A percentile compares a stretch with the other conserved stretches of the same genome.
Conservation (phyloP, 2,329 filamentous ascomycete genomes). For the Cladosporium phlei region DNA sequence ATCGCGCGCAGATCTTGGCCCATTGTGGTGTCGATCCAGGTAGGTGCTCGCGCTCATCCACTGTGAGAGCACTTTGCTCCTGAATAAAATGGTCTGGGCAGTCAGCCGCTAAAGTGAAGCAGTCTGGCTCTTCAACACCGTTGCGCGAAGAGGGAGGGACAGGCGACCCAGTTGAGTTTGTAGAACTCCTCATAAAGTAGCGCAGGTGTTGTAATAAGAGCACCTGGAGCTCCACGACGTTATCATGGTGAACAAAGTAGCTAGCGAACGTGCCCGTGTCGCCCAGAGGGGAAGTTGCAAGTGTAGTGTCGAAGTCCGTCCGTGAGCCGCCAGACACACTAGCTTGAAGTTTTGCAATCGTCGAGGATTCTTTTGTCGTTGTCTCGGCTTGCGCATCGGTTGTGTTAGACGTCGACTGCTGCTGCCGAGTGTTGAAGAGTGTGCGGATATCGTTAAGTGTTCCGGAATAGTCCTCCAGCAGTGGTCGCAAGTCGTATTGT, state of each 20-base stretch:
- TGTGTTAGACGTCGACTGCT: slow-evolving; percentile 17
- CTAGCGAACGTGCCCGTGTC: slow-evolving; percentile 42
- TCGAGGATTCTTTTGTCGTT: slow-evolving; percentile 16
- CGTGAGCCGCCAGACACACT: slow-evolving; percentile 37
- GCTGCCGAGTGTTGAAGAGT: slow-evolving; percentile 37
- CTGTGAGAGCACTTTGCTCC: slow-evolving; percentile 42
- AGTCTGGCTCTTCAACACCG: slow-evolving; percentile 33
- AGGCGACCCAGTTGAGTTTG: slow-evolving; percentile 22
- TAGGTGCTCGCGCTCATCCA: slow-evolving; percentile 35
- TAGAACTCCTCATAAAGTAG: slow-evolving; percentile 29
- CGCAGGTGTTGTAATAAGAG: slow-evolving; percentile 47
- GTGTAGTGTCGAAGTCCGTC: slow-evolving; percentile 47
- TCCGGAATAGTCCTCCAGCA: slow-evolving; percentile 46
- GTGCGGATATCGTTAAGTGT: slow-evolving; percentile 42
- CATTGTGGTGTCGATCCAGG: slow-evolving; percentile 27
- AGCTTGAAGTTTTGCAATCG: slow-evolving; percentile 35
- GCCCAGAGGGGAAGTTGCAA: slow-evolving; percentile 46
- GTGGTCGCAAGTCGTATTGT: slow-evolving; percentile 55
- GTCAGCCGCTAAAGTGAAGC: slow-evolving; percentile 44
- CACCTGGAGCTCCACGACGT: slow-evolving; percentile 51
- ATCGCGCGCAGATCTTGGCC: slow-evolving; percentile 26
- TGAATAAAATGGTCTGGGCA: slow-evolving; percentile 43
- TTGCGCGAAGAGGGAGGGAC: slow-evolving; percentile 9
- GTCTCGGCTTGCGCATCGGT: slow-evolving; percentile 11
- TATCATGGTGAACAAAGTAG: slow-evolving; percentile 53